A percentile compares a stretch with the other conserved stretches of the same genome.
These are phyloP conservation scores for Domatiomyces catenatus DNA, from an alignment of 2,329 filamentous ascomycete genomes.

Conservation along the genomic window DNA sequence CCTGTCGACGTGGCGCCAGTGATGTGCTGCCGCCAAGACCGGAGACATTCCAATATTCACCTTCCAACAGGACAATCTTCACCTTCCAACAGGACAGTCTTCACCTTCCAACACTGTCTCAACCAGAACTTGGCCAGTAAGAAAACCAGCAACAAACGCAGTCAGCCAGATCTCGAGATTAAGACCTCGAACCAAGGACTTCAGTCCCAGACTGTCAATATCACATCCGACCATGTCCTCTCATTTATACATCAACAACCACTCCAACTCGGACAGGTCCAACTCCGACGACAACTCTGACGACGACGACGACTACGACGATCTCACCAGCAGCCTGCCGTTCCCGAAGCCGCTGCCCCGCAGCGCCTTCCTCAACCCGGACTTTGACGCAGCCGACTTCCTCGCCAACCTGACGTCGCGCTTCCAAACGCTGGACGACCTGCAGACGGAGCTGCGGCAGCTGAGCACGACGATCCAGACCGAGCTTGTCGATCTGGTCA, in stretches of 20 bases:
- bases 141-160: too few relatives aligned
- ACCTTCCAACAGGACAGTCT: too few relatives aligned
- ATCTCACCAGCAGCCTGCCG: conserved; percentile 48
- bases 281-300: conserved; percentile 31
- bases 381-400: conserved; percentile 69
- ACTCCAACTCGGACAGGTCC: conserved; percentile 30
- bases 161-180: background rate
- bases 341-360: conserved; percentile 77
- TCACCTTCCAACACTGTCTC: too few relatives aligned
- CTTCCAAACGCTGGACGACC: conserved; percentile 89
- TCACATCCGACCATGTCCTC: background rate
- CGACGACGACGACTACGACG: too few relatives aligned
- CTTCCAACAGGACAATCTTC: too few relatives aligned
- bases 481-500: conserved; percentile 87
- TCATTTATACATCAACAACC: background rate
- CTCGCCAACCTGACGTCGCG: conserved; percentile 61
- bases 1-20: too few relatives aligned
- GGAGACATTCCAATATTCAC: too few relatives aligned
- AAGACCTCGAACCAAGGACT: background rate
- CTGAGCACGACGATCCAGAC: conserved; percentile 64
- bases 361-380: conserved; percentile 58
- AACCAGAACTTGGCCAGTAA: too few relatives aligned
- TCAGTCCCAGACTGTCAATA: background rate
- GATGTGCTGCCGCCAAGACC: too few relatives aligned
- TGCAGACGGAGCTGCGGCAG: conserved; percentile 71